These are phyloP conservation scores for Ganoderma lucidum DNA, from an alignment of 1,284 basidiomycete species.

Conservation along the genomic window DNA sequence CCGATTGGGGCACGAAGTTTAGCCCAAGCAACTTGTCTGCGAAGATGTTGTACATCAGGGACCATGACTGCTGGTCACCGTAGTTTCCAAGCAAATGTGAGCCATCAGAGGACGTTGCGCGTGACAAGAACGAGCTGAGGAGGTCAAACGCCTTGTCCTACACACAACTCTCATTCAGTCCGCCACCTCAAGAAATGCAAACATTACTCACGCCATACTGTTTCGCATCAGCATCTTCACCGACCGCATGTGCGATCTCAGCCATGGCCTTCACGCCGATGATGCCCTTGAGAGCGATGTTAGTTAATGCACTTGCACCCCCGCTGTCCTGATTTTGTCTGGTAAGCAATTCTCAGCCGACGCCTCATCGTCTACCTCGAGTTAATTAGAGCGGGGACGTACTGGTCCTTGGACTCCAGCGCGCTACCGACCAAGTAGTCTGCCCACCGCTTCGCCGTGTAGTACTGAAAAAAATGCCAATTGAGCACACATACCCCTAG, in stretches of 20 bases:
- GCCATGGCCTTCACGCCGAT: constrained; percentile 74
- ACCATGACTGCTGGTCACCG: constrained; percentile 59
- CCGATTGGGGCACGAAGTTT: constrained; percentile 31
- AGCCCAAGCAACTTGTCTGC: constrained; percentile 62
- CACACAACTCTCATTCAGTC: constrained; percentile 16
- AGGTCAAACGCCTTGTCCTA: constrained; percentile 24
- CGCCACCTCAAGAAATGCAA: neutral
- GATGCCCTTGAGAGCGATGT: constrained; percentile 77
- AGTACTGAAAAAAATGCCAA: no score
- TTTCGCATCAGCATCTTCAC: constrained; percentile 50
- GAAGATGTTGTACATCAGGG: constrained; percentile 70
- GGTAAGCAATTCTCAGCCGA: neutral
- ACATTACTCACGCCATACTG: constrained; percentile 55
- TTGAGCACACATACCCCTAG: no score
- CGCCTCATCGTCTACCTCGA: neutral
- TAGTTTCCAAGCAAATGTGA: constrained; percentile 51
- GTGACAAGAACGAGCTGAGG: constrained; percentile 35
- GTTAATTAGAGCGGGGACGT: constrained; percentile 34
- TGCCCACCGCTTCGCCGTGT: constrained; percentile 72
- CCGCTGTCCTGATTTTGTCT: constrained; percentile 64
- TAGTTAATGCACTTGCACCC: constrained; percentile 61
- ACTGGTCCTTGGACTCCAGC: constrained; percentile 59
- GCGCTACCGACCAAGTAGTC: constrained; percentile 68
- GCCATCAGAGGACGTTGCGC: constrained; percentile 45
- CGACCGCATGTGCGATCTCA: constrained; percentile 58